phyloP scores from a whole-genome alignment of 2,329 filamentous ascomycete genomes.

The Microascus cirrosus region DNA sequence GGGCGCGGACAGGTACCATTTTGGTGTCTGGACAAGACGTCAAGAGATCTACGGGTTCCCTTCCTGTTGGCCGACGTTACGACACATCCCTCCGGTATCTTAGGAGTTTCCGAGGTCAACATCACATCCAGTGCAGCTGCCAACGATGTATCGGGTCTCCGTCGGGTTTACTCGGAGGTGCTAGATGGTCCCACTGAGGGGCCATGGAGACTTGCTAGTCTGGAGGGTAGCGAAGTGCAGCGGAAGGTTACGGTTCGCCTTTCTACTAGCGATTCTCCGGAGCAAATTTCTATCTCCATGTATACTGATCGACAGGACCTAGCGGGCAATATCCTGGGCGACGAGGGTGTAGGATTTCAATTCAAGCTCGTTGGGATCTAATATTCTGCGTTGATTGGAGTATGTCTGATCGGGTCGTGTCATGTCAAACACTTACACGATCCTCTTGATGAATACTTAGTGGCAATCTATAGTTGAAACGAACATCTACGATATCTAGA shows the following conservation, averaged over 20 bases:
- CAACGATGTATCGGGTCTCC: not conserved
- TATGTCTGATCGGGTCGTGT: no score
- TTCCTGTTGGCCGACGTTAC: not conserved
- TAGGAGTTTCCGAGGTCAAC: not conserved
- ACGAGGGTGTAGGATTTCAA: not conserved
- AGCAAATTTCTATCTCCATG: not conserved
- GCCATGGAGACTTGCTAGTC: not conserved
- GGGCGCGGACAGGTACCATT: slow-evolving; percentile 43
- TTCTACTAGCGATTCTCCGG: not conserved
- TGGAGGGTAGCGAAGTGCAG: not conserved
- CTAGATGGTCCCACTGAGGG: not conserved
- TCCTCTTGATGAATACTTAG: no score
- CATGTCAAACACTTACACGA: no score
- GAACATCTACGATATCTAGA: no score
- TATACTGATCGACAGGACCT: not conserved
- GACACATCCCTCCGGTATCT: not conserved
- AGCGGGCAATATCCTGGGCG: not conserved
- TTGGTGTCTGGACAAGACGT: slow-evolving; percentile 54
- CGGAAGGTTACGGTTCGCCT: not conserved
- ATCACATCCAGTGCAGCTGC: not conserved
- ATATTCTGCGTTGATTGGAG: not conserved
- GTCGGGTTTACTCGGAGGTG: not conserved
- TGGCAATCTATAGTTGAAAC: no score
- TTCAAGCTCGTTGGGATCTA: not conserved
- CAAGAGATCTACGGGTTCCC: slow-evolving; percentile 42